These are phyloP conservation scores for Begonia loranthoides DNA, from an alignment of 306 rosid genomes.

Conservation along the genomic window DNA sequence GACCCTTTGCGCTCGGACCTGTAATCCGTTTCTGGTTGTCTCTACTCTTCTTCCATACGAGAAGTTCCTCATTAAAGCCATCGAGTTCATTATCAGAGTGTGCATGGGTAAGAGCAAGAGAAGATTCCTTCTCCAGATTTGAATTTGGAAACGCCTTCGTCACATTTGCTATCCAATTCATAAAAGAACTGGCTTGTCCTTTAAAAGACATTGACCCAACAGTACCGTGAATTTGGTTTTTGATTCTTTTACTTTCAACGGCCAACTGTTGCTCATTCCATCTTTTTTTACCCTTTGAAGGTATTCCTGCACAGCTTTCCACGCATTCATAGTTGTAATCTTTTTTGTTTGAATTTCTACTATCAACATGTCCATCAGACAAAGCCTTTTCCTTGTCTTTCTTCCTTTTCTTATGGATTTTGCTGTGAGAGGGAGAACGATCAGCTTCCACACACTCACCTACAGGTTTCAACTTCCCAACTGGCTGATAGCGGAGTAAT, in stretches of 20 bases:
- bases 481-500: constrained; percentile 18
- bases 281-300: constrained; percentile 33
- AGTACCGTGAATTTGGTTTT: constrained; percentile 27
- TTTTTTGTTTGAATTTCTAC: constrained; percentile 28
- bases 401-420: constrained; percentile 16
- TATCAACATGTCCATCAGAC: constrained; percentile 27
- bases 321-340: constrained; percentile 37
- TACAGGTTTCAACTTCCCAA: constrained; percentile 10
- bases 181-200: constrained; percentile 59
- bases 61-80: constrained; percentile 17
- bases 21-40: constrained; percentile 21
- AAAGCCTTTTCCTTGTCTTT: constrained; percentile 50
- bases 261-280: constrained; percentile 37
- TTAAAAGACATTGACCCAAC: constrained; percentile 18
- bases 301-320: constrained; percentile 40
- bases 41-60: constrained; percentile 19
- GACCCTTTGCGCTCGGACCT: constrained; percentile 27
- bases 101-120: constrained; percentile 27
- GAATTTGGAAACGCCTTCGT: constrained; percentile 50
- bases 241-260: constrained; percentile 35
- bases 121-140: constrained; percentile 23
- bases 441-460: constrained; percentile 17
- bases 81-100: constrained; percentile 18
- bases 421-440: constrained; percentile 33
- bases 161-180: constrained; percentile 73